phyloP scores from a whole-genome alignment of 495 filamentous ascomycete species.

The Hapsidospora chrysogenum region DNA sequence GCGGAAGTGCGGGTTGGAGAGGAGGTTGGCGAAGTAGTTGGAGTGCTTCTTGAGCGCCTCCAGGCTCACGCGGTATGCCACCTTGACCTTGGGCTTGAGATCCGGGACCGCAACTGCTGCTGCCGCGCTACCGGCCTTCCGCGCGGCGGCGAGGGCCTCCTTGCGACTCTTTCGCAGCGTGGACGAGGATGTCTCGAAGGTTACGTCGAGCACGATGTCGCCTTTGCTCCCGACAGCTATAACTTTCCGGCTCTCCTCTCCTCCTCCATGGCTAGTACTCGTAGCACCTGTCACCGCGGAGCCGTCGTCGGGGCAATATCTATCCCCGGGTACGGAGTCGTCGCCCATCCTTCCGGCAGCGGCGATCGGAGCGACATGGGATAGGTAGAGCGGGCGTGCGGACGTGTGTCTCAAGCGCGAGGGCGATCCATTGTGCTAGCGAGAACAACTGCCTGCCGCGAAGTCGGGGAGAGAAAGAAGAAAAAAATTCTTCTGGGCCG shows the following conservation, averaged over 20 bases:
- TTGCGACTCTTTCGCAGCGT: slow-evolving; percentile 15
- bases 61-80: slow-evolving; percentile 22
- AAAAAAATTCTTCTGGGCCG: neutral
- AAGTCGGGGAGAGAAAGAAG: neutral
- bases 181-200: slow-evolving; percentile 31
- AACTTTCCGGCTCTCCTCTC: slow-evolving; percentile 6
- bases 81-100: slow-evolving; percentile 14
- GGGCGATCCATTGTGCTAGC: no score
- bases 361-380: neutral
- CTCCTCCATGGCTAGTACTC: no score
- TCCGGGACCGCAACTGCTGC: slow-evolving; percentile 5
- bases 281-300: no score
- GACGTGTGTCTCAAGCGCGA: no score
- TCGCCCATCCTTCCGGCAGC: slow-evolving; percentile 9
- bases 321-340: slow-evolving; percentile 5
- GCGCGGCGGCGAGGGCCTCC: slow-evolving; percentile 3
- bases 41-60: slow-evolving; percentile 28
- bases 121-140: neutral
- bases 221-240: no score
- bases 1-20: slow-evolving; percentile 30
- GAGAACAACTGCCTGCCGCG: no score
- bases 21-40: slow-evolving; percentile 40
- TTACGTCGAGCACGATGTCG: slow-evolving; percentile 37
- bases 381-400: no score
- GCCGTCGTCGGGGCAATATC: neutral